Base-by-base conservation (phyloP, 805 yeast genomes). In the Starmerella stellata region DNA sequence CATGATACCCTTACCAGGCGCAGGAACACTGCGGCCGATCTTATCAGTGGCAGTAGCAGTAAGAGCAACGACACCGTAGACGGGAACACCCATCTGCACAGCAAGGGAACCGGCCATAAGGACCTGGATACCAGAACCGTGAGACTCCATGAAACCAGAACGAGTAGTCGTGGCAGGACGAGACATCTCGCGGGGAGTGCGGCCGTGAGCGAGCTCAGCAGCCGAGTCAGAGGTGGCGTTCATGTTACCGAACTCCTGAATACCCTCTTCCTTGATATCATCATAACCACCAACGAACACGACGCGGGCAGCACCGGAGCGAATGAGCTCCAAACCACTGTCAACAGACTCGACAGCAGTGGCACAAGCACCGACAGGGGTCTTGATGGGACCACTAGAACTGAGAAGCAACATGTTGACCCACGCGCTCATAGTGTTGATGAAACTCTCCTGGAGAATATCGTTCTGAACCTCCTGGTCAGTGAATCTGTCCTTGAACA, bases 341-440 rank as follows among this genome's bases (percentile, higher is more conserved):
- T 90, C 99, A 49, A 90, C 79, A 46, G 98, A 90, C 68, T 90
- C 98, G 44, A 90, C 78, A 40, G 98, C 90, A 49, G 99, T 90
- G 37, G 99, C 99, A 70, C 99, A 90, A 30, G 99, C 99, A 66
- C 93, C 99, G 40, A 90, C 98, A 38, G 99, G 96, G 21, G 99
- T 92, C 71, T 85, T 85, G 62, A 85, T 83, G 44, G 99, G 99
- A 64, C 99, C 99, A 43, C 95, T 82, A 4, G 96, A 78, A 15
- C 96, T 87, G 45, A 90, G 68, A 58, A 92, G 68, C 68, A 90
- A 71, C 99, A 90, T 90, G 58, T 90, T 90, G 51, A 90, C 95
- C 99, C 99, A 90, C 45, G 99, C 98, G 46, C 94, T 71, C 95
- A 90, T 87, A 38, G 96, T 90, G 69, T 90, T 90, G 67, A 92